Evolutionary conservation across 202 grass and related monocot genomes (phyloP).

Genomic region (Carex sylvatica): DNA sequence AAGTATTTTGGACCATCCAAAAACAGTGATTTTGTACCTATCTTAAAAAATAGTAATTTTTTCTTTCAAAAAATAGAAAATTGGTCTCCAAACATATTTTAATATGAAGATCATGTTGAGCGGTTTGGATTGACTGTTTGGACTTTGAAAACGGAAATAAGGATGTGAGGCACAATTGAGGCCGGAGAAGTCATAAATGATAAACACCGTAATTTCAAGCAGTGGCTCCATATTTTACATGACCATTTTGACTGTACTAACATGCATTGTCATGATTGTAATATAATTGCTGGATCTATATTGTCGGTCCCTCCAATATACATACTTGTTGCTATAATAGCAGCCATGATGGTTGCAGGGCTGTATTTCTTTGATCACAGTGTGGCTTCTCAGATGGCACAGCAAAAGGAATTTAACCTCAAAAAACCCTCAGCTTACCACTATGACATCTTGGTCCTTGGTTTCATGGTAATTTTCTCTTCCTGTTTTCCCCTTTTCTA

Average conservation of each 20-base stretch:
- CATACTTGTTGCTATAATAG: conserved; percentile 74
- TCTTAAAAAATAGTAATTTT: no score
- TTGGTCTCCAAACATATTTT: no score
- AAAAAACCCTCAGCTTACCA: conserved; percentile 85
- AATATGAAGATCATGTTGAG: no score
- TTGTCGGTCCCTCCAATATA: conserved; percentile 61
- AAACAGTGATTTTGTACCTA: no score
- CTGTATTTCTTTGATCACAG: conserved; percentile 93
- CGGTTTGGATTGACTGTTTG: no score
- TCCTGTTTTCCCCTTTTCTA: not conserved
- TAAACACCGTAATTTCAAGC: not conserved
- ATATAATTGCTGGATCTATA: conserved; percentile 65
- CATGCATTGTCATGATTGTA: not conserved
- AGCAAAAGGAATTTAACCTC: conserved; percentile 86
- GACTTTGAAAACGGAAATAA: no score
- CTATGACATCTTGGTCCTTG: conserved; percentile 76
- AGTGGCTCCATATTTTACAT: not conserved
- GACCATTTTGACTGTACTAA: not conserved
- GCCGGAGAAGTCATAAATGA: no score
- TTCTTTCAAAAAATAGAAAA: no score
- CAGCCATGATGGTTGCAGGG: conserved; percentile 72
- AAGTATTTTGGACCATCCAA: no score
- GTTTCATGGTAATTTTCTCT: conserved; percentile 44
- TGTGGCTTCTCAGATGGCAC: conserved; percentile 83
- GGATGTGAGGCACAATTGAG: no score